Percentiles rank a stretch among this genome's conserved stretches.
These are phyloP conservation scores for Russula sp. DNA, from an alignment of 768 basidiomycete genomes.

Conservation along the genomic window DNA sequence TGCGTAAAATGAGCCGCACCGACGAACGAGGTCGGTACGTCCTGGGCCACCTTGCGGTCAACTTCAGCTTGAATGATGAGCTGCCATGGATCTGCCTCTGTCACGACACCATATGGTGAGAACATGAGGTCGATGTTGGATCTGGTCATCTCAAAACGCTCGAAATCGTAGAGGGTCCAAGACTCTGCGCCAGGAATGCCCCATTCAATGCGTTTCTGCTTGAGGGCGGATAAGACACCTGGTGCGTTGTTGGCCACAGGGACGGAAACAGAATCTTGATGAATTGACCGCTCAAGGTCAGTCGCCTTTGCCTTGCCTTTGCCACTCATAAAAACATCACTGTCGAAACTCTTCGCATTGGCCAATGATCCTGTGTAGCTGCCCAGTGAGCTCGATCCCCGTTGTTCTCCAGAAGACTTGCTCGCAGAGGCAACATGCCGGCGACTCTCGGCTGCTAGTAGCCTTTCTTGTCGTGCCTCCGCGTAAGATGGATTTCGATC, in stretches of 20 bases:
- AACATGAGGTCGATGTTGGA: conserved; percentile 19
- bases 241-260: background rate
- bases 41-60: background rate
- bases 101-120: conserved; percentile 13
- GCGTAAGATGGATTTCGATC: conserved; percentile 5
- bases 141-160: conserved; percentile 21
- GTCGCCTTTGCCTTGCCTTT: conserved; percentile 23
- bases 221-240: background rate
- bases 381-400: background rate
- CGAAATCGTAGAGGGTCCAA: conserved; percentile 20
- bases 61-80: conserved; percentile 17
- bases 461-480: conserved; percentile 11
- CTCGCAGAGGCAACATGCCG: background rate
- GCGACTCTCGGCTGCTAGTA: conserved; percentile 16
- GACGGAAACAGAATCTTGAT: background rate
- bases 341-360: background rate
- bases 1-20: background rate
- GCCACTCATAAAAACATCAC: background rate
- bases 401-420: conserved; percentile 4
- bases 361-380: background rate
- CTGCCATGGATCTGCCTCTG: conserved; percentile 17
- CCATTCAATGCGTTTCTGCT: conserved; percentile 17
- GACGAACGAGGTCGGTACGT: background rate
- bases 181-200: conserved; percentile 17
- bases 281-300: background rate